A percentile compares a stretch with the other conserved stretches of the same genome.
Conservation (phyloP, 345 rosid genomes). For the Hirschfeldia incana region DNA sequence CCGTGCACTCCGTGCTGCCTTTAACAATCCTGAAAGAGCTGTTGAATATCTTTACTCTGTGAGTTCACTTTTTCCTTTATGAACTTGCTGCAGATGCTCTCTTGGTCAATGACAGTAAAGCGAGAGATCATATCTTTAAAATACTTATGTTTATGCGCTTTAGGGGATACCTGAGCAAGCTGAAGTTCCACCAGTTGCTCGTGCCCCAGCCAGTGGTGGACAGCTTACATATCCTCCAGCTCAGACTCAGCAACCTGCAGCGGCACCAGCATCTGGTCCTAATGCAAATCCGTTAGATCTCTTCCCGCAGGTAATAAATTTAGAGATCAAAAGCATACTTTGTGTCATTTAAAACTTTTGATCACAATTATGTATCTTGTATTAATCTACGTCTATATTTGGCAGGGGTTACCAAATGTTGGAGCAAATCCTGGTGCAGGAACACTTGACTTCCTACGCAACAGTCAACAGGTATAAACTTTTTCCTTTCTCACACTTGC, state of each 20-base stretch:
- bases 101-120: conserved; percentile 1
- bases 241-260: conserved; percentile 57
- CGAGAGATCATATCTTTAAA: not conserved
- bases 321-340: not conserved
- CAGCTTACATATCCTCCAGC: conserved; percentile 28
- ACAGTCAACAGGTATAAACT: conserved; percentile 76
- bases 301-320: conserved; percentile 76
- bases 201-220: conserved; percentile 31
- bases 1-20: conserved; percentile 94
- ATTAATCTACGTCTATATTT: not conserved
- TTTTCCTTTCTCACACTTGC: not conserved
- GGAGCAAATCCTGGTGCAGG: conserved; percentile 77
- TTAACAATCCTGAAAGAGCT: conserved; percentile 94
- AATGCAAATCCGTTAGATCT: conserved; percentile 64
- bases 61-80: conserved; percentile 27
- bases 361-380: not conserved
- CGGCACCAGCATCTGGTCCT: conserved; percentile 49
- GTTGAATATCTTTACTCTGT: conserved; percentile 94
- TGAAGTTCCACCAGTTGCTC: conserved; percentile 38
- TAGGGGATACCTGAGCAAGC: conserved; percentile 44
- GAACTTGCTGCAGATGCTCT: not conserved
- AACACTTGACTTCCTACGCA: conserved; percentile 79
- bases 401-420: conserved; percentile 81
- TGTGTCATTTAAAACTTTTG: not conserved
- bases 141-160: not conserved